phyloP scores from a whole-genome alignment of 495 filamentous ascomycete species.

The Podospora bellae-mahoneyi region DNA sequence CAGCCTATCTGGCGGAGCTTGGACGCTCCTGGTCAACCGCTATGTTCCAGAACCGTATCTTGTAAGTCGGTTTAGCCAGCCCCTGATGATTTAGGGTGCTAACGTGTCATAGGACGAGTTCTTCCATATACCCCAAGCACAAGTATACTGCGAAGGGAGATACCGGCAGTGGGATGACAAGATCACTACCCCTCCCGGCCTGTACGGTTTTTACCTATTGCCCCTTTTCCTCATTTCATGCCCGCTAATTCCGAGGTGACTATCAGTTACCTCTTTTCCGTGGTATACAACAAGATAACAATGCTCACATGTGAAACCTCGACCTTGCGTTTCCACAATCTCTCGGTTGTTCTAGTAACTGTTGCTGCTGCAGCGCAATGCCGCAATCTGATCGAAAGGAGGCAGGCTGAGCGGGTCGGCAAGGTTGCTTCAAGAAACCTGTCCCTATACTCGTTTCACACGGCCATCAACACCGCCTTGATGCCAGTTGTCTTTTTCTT shows the following conservation, averaged over 20 bases:
- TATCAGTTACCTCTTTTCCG: conserved; percentile 54
- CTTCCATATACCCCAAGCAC: conserved; percentile 91
- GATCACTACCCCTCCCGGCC: conserved; percentile 90
- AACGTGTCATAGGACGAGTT: conserved; percentile 70
- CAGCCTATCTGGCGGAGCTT: conserved; percentile 10
- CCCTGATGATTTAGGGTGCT: background rate
- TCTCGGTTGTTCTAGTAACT: conserved; percentile 41
- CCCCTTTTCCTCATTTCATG: conserved; percentile 9
- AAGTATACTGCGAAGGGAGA: conserved; percentile 72
- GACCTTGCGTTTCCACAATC: conserved; percentile 52
- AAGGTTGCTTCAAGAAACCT: background rate
- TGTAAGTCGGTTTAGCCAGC: conserved; percentile 40
- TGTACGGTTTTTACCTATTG: conserved; percentile 48
- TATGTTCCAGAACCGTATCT: conserved; percentile 78
- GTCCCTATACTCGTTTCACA: conserved; percentile 48
- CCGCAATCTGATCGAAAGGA: conserved; percentile 31
- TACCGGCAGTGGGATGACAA: conserved; percentile 89
- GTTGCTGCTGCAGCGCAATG: conserved; percentile 36
- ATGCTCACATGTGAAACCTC: conserved; percentile 42
- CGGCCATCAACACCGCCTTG: conserved; percentile 73
- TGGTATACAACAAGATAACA: conserved; percentile 37
- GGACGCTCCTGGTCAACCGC: conserved; percentile 42
- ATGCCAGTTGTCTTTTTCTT: conserved; percentile 96
- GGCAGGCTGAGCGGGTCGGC: conserved; percentile 14
- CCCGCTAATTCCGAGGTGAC: background rate